A percentile compares a stretch with the other conserved stretches of the same genome.
phyloP scores from a whole-genome alignment of 1,284 basidiomycete species.

The Apiotrichum veenhuisii region DNA sequence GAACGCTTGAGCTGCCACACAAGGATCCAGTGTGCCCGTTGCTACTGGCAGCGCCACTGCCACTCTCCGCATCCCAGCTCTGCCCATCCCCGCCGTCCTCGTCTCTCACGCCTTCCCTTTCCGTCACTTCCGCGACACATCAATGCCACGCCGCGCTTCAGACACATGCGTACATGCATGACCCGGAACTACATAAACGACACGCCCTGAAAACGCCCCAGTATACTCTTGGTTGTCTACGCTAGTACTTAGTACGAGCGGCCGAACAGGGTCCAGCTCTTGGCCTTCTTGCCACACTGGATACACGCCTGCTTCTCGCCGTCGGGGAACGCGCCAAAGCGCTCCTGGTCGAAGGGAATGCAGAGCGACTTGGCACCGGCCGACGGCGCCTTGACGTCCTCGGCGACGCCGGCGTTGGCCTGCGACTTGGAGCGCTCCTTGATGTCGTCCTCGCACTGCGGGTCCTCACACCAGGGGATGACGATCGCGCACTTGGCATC shows the following conservation, averaged over 20 bases:
- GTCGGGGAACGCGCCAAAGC: constrained; percentile 59
- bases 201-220: background rate
- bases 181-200: constrained; percentile 4
- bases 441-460: constrained; percentile 95
- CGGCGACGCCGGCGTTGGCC: constrained; percentile 63
- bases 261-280: constrained; percentile 89
- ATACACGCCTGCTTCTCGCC: constrained; percentile 83
- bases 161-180: background rate
- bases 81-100: too few species aligned
- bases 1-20: too few species aligned
- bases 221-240: background rate
- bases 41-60: too few species aligned
- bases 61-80: too few species aligned
- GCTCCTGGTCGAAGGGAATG: constrained; percentile 91
- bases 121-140: too few species aligned
- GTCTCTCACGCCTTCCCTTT: too few species aligned
- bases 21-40: too few species aligned
- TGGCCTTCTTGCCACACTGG: constrained; percentile 77
- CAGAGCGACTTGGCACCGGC: constrained; percentile 96
- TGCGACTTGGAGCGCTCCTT: constrained; percentile 78
- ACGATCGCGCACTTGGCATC: constrained; percentile 85
- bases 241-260: constrained; percentile 44
- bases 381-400: constrained; percentile 92
- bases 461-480: constrained; percentile 95
- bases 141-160: background rate